Evolutionary conservation across 371 early-diverging fungal species (phyloP).

Genomic region (Quaeritorhiza haematococci): DNA sequence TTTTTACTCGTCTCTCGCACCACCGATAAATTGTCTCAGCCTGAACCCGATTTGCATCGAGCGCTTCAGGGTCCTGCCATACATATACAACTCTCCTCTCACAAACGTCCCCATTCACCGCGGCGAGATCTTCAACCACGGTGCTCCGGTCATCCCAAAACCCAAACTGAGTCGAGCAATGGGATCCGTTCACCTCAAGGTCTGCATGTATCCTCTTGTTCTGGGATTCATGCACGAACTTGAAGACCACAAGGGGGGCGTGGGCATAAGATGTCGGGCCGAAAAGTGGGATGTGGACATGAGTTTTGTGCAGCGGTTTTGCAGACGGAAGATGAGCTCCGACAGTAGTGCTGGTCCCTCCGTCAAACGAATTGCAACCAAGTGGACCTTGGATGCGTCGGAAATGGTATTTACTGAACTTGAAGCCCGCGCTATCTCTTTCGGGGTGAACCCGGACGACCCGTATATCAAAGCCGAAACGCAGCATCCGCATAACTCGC

Average conservation of each 20-base stretch:
- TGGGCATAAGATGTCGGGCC: slow-evolving; percentile 38
- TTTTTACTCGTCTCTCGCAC: slow-evolving; percentile 22
- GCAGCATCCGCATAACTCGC: no score
- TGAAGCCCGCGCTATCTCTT: slow-evolving; percentile 29
- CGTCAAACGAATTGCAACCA: slow-evolving; percentile 15
- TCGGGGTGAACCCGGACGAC: no score
- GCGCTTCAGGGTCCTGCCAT: slow-evolving; percentile 24
- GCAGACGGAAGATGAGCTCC: slow-evolving; percentile 11
- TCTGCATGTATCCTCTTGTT: slow-evolving; percentile 32
- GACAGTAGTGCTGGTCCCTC: slow-evolving; percentile 5
- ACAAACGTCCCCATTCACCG: slow-evolving; percentile 41
- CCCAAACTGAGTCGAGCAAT: slow-evolving; percentile 41
- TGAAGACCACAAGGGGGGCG: slow-evolving; percentile 28
- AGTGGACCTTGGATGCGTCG: slow-evolving; percentile 27
- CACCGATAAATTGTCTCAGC: slow-evolving; percentile 33
- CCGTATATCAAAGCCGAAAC: no score
- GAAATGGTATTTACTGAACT: slow-evolving; percentile 31
- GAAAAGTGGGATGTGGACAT: slow-evolving; percentile 35
- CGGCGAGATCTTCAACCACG: slow-evolving; percentile 28
- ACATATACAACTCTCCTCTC: slow-evolving; percentile 41
- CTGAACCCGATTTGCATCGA: slow-evolving; percentile 29
- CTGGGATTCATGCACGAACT: slow-evolving; percentile 29
- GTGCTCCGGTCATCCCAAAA: slow-evolving; percentile 4
- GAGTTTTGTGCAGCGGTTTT: slow-evolving; percentile 28
- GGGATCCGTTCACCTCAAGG: slow-evolving; percentile 25